Evolutionary conservation across 2,329 filamentous ascomycete genomes (phyloP), one percentile per base, ranked within the genome.

Genomic region (Fusarium sp.): DNA sequence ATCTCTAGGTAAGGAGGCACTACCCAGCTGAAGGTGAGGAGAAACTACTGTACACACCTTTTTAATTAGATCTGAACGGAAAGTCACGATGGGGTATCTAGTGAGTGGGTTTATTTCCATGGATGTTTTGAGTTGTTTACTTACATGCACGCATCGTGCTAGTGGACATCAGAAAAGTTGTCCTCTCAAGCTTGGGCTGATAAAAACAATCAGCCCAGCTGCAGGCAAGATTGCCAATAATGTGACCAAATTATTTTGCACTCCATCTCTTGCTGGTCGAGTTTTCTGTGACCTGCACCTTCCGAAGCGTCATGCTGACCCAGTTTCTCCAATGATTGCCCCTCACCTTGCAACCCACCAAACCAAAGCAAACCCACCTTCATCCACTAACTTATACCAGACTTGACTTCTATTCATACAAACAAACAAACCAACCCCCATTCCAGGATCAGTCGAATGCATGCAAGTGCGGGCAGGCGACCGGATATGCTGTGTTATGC

Each of bases 271-370:
- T 18, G 5, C 34, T n/a, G 34, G 34, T 37, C 34, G 34, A 37
- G 18, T 37, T 37, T 37, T 37, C 34, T 37, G 34, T 37, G 34
- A n/a, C 34, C 34, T 37, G 9, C 34, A 37, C 34, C 18, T 37
- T 34, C 47, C 18, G 23, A 56, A 61, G 69, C 68, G 68, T 71
- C 68, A 71, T 71, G 34, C 60, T 71, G 63, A 69, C 53, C 48
- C 68, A 48, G 51, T 66, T 63, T 41, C 49, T 28, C 23, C 49
- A 51, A 51, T 37, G 28, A 50, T 48, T 60, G 58, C 60, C 55
- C 60, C 65, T 66, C 66, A 66, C 41, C n/a, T 30, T 42, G 25
- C 43, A 25, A 27, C 43, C 21, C 34, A 41, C 18, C 25, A 13
- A 21, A 41, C 13, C n/a, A 34, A 51, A 37, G 16, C 32, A 27